Evolutionary conservation across 129 eudicot genomes (phyloP).

Genomic region (Centella asiatica): DNA sequence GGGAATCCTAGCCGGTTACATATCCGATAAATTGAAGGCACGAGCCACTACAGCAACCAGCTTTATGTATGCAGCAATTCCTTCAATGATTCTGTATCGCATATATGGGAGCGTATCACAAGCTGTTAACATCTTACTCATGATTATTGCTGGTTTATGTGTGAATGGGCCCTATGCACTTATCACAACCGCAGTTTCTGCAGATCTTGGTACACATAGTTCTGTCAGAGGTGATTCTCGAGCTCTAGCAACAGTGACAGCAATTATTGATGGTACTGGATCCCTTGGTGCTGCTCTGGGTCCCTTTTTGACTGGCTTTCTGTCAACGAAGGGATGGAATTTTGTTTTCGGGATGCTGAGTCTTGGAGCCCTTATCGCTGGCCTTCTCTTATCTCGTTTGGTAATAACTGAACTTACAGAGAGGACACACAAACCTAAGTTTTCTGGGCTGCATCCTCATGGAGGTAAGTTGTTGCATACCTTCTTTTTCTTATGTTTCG

Average conservation of each 20-base stretch:
- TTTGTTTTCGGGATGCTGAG: constrained; percentile 71
- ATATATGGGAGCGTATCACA: constrained; percentile 58
- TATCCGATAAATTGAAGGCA: constrained; percentile 76
- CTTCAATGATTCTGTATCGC: constrained; percentile 65
- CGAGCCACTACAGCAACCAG: constrained; percentile 85
- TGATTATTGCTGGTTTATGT: constrained; percentile 73
- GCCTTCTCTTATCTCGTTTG: constrained; percentile 57
- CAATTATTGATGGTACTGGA: constrained; percentile 95
- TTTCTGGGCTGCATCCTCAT: constrained; percentile 8
- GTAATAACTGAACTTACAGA: constrained; percentile 10
- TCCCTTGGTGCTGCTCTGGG: constrained; percentile 93
- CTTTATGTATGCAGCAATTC: constrained; percentile 72
- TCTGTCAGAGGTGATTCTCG: constrained; percentile 76
- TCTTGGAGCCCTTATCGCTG: constrained; percentile 66
- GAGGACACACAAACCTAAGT: neutral
- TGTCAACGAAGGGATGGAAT: constrained; percentile 83
- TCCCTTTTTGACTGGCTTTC: constrained; percentile 78
- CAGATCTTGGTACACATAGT: constrained; percentile 90
- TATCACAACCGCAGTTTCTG: constrained; percentile 93
- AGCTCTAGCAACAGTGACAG: constrained; percentile 93
- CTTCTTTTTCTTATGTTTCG: neutral
- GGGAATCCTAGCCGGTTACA: constrained; percentile 81
- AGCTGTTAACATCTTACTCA: constrained; percentile 50
- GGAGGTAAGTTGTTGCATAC: constrained; percentile 7
- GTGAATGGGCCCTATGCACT: constrained; percentile 99